Evolutionary conservation across 2,329 filamentous ascomycete species (phyloP).

Genomic region (Ophiostoma sp.): DNA sequence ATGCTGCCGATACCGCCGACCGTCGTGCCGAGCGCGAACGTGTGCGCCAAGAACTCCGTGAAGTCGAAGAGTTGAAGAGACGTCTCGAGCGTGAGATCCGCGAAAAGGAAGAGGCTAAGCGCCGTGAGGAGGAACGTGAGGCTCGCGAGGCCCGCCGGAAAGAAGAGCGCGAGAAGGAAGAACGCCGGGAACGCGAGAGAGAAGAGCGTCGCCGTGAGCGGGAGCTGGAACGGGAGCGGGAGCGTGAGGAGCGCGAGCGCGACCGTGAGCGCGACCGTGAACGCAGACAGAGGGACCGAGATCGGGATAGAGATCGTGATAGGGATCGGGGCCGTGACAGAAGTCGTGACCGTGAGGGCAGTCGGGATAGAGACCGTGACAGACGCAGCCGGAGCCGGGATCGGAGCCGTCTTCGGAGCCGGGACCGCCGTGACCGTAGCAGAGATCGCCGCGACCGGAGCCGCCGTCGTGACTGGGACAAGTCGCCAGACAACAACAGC

Average conservation of each 20-base stretch:
- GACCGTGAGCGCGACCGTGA: slow-evolving; percentile 42
- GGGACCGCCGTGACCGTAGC: slow-evolving; percentile 52
- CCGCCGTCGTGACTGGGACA: not conserved
- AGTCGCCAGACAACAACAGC: not conserved
- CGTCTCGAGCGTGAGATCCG: slow-evolving; percentile 59
- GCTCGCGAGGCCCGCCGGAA: slow-evolving; percentile 38
- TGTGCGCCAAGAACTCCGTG: slow-evolving; percentile 59
- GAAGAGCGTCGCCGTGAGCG: slow-evolving; percentile 39
- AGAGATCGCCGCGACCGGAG: not conserved
- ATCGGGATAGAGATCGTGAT: slow-evolving; percentile 36
- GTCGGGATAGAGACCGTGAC: slow-evolving; percentile 37
- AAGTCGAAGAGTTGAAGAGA: slow-evolving; percentile 61
- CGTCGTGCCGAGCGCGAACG: slow-evolving; percentile 62
- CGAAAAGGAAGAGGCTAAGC: slow-evolving; percentile 44
- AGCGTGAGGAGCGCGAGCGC: slow-evolving; percentile 44
- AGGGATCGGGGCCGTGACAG: slow-evolving; percentile 37
- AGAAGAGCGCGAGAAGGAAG: slow-evolving; percentile 42
- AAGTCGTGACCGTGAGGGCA: slow-evolving; percentile 33
- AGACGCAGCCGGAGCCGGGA: slow-evolving; percentile 28
- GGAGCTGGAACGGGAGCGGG: slow-evolving; percentile 52
- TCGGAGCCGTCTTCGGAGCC: slow-evolving; percentile 40
- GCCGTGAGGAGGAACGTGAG: slow-evolving; percentile 39
- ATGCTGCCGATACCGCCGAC: slow-evolving; percentile 64
- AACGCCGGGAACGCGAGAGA: slow-evolving; percentile 46
- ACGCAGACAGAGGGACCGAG: slow-evolving; percentile 33